These are phyloP conservation scores for Periglandula ipomoeae DNA, from an alignment of 2,329 filamentous ascomycete species.

Conservation along the genomic window DNA sequence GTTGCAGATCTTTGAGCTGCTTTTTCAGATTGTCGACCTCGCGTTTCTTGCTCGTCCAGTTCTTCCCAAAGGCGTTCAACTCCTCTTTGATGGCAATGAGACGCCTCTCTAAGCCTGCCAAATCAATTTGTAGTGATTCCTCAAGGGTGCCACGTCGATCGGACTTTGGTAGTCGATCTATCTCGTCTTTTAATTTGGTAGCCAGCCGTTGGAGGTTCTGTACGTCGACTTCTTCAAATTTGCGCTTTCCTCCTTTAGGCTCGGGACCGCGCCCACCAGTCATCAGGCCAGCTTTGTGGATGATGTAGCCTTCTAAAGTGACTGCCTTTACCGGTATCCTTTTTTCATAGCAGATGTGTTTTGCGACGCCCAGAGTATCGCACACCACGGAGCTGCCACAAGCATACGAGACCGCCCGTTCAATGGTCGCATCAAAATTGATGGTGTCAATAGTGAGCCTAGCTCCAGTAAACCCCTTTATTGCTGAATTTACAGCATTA, in stretches of 20 bases:
- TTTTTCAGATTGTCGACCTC: constrained; percentile 65
- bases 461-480: constrained; percentile 81
- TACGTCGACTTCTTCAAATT: constrained; percentile 84
- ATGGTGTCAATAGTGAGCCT: constrained; percentile 92
- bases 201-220: constrained; percentile 72
- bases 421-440: constrained; percentile 79
- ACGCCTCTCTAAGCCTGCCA: constrained; percentile 71
- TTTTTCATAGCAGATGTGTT: constrained; percentile 78
- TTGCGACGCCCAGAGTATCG: constrained; percentile 77
- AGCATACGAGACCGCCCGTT: constrained; percentile 88
- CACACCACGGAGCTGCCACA: constrained; percentile 94
- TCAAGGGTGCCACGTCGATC: constrained; percentile 70
- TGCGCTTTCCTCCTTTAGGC: constrained; percentile 63
- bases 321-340: constrained; percentile 88
- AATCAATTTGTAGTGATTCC: constrained; percentile 69
- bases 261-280: constrained; percentile 82
- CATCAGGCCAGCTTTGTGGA: constrained; percentile 94
- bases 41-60: constrained; percentile 74
- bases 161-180: constrained; percentile 69
- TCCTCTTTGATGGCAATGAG: constrained; percentile 66
- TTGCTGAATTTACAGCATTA: constrained; percentile 76
- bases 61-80: constrained; percentile 67
- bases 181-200: constrained; percentile 66
- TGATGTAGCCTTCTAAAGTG: constrained; percentile 88
- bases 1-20: constrained; percentile 66